Evolutionary conservation across 257 asterid genomes (phyloP).

Genomic region (Solanum habrochaites): DNA sequence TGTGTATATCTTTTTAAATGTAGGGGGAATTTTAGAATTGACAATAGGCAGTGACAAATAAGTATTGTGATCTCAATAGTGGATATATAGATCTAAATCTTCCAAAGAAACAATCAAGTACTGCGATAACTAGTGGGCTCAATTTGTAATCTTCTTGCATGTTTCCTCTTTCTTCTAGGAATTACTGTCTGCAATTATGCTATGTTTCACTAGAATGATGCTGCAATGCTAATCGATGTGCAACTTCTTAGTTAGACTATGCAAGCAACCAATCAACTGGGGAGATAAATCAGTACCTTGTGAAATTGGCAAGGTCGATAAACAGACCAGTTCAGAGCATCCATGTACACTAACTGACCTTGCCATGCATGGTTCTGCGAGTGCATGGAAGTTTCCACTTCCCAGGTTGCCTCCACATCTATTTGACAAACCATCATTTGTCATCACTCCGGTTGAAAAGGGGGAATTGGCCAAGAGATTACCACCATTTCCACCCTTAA

Average conservation of each 20-base stretch:
- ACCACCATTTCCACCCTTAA: constrained; percentile 30
- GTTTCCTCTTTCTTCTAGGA: not conserved
- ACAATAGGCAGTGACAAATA: not conserved
- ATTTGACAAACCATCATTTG: constrained; percentile 43
- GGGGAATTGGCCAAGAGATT: constrained; percentile 49
- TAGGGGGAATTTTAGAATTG: not conserved
- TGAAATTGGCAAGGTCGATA: constrained; percentile 33
- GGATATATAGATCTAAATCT: not conserved
- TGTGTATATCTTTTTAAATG: not conserved
- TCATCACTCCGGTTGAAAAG: constrained; percentile 52
- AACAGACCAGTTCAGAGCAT: constrained; percentile 57
- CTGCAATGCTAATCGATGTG: not conserved
- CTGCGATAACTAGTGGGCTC: not conserved
- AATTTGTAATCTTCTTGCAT: not conserved
- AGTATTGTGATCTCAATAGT: not conserved
- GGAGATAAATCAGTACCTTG: constrained; percentile 33
- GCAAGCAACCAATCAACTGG: not conserved
- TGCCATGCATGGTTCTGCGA: constrained; percentile 64
- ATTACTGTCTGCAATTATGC: not conserved
- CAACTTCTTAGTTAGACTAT: not conserved
- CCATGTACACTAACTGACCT: constrained; percentile 89
- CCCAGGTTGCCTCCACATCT: constrained; percentile 29
- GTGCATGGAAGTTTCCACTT: constrained; percentile 31
- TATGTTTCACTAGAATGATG: not conserved
- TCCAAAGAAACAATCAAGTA: not conserved